Percentiles rank a stretch among this genome's conserved stretches.
phyloP scores from a whole-genome alignment of 768 basidiomycete species.

The Pholiota microspora region DNA sequence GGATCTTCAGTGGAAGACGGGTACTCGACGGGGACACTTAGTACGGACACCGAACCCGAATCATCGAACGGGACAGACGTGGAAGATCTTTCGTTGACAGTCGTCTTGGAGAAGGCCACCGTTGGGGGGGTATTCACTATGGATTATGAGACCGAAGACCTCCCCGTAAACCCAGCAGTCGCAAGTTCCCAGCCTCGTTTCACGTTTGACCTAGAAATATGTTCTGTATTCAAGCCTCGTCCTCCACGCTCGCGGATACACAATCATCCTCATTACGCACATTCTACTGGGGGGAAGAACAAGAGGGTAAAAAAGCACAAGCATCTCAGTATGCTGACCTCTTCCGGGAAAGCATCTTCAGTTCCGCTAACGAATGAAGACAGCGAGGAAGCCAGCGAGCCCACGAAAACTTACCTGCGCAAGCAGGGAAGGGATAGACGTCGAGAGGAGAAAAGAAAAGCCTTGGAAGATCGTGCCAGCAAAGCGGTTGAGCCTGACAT shows the following conservation, averaged over 20 bases:
- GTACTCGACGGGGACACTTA: constrained; percentile 22
- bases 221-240: constrained; percentile 72
- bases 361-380: constrained; percentile 6
- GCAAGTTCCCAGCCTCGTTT: constrained; percentile 23
- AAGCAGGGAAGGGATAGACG: constrained; percentile 49
- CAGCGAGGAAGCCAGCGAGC: constrained; percentile 13
- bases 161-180: constrained; percentile 24
- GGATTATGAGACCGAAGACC: constrained; percentile 41
- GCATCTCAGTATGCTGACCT: constrained; percentile 23
- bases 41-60: constrained; percentile 37
- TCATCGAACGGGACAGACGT: constrained; percentile 35
- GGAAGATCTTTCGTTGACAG: constrained; percentile 30
- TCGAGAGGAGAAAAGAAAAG: constrained; percentile 45
- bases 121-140: constrained; percentile 41
- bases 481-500: constrained; percentile 15
- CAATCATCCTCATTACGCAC: constrained; percentile 26
- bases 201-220: constrained; percentile 62
- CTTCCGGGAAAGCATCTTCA: constrained; percentile 7
- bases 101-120: constrained; percentile 26
- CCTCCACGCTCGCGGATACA: constrained; percentile 48
- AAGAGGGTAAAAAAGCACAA: constrained; percentile 40
- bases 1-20: constrained; percentile 27
- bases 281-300: constrained; percentile 31
- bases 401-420: constrained; percentile 33
- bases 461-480: constrained; percentile 28